Conservation (phyloP, 768 basidiomycete genomes). For the Mycena galericulata region DNA sequence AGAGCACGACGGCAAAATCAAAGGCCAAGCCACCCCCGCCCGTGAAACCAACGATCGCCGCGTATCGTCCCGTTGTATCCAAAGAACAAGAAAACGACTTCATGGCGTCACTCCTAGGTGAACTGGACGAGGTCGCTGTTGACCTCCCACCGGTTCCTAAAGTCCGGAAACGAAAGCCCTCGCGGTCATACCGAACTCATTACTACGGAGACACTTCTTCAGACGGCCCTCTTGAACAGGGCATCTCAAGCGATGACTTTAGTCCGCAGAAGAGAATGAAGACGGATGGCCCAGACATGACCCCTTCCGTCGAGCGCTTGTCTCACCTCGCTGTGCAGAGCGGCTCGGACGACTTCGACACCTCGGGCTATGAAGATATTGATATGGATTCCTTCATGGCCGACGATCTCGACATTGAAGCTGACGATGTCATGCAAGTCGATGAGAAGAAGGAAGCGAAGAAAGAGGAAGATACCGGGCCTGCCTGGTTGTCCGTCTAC, state of each 20-base stretch:
- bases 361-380: constrained; percentile 62
- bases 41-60: constrained; percentile 73
- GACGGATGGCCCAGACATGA: constrained; percentile 56
- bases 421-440: constrained; percentile 35
- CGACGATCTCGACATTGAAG: constrained; percentile 63
- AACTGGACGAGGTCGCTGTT: constrained; percentile 66
- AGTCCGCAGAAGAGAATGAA: constrained; percentile 80
- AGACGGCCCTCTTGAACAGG: constrained; percentile 57
- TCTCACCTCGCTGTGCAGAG: constrained; percentile 70
- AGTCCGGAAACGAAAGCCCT: constrained; percentile 78
- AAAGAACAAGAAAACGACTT: constrained; percentile 90
- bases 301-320: constrained; percentile 69
- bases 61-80: constrained; percentile 82
- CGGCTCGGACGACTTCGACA: constrained; percentile 58
- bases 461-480: constrained; percentile 59
- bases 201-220: constrained; percentile 59
- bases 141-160: constrained; percentile 45
- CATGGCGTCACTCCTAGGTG: constrained; percentile 84
- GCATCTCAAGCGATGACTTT: constrained; percentile 70
- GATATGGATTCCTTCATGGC: constrained; percentile 74
- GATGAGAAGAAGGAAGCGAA: constrained; percentile 55
- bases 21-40: constrained; percentile 62
- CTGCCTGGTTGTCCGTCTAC: constrained; percentile 81
- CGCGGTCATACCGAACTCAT: constrained; percentile 55
- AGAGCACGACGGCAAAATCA: constrained; percentile 61